Evolutionary conservation across 306 rosid species (phyloP).

Genomic region (Echinosophora koreensis): DNA sequence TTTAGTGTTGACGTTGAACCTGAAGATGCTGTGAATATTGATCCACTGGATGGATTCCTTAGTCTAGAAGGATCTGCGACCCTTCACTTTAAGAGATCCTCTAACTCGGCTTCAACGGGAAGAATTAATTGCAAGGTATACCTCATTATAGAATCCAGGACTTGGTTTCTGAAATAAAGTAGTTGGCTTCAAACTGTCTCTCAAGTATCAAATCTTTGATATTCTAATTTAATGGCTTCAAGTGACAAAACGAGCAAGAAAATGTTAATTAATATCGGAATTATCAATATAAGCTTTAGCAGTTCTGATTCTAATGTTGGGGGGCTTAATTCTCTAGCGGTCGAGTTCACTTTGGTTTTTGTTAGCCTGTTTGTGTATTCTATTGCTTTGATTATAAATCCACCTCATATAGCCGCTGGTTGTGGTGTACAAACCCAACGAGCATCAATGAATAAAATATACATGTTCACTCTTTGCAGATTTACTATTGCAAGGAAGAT

Average conservation of each 20-base stretch:
- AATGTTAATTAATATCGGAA: conserved; percentile 19
- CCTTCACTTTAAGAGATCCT: conserved; percentile 78
- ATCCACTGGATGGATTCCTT: conserved; percentile 85
- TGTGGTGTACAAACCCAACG: conserved; percentile 8
- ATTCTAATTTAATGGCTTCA: conserved; percentile 17
- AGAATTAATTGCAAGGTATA: conserved; percentile 94
- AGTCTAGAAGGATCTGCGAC: conserved; percentile 82
- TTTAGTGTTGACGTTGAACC: conserved; percentile 83
- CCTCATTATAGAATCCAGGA: conserved; percentile 39
- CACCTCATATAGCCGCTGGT: conserved; percentile 18
- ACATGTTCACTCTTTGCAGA: conserved; percentile 58
- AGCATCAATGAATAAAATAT: conserved; percentile 15
- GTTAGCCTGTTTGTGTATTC: conserved; percentile 13
- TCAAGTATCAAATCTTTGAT: conserved; percentile 8
- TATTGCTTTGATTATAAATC: conserved; percentile 20
- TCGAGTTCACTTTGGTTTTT: conserved; percentile 13
- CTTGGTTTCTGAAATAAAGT: conserved; percentile 30
- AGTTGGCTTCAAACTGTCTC: conserved; percentile 9
- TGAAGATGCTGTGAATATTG: conserved; percentile 69
- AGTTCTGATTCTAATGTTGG: conserved; percentile 28
- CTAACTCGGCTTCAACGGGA: conserved; percentile 66
- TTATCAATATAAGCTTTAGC: conserved; percentile 22
- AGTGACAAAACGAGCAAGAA: conserved; percentile 37
- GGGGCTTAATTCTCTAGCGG: conserved; percentile 15
- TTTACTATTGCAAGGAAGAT: conserved; percentile 96